Evolutionary conservation across 108 stramenopile species (phyloP), one percentile per base, ranked within the genome.

Genomic region (Bacterosira constricta): DNA sequence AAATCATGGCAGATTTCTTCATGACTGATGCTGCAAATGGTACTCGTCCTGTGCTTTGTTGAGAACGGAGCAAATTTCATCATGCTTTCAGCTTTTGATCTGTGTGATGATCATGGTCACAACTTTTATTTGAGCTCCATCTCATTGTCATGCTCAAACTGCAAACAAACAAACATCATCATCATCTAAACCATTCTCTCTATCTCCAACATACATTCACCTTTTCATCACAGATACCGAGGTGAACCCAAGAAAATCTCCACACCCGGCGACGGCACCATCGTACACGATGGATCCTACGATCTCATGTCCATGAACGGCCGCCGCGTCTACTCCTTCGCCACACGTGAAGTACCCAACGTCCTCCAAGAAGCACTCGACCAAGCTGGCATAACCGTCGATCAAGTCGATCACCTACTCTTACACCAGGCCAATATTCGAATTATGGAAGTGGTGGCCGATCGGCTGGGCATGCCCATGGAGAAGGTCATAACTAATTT

Each of bases 401-500:
- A 96, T 42, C 86, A 98, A 42, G 89, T 98, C 21, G 98, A 98
- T 86, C 87, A 83, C 75, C 83, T 98, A 6, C 70, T 98, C 36
- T 82, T 98, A 23, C 98, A 98, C 83, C 97, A 96, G 76, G 98
- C 98, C 53, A 98, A 98, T 75, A 96, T 97, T 63, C 93, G 98
- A 11, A 98, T 98, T 66, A 97, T 98, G 96, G 97, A 98, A 62
- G 71, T 85, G 12, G 98, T 97, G 7, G 97, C 98, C 25, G 79
- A 94, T 38, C 67, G 95, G 70, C 71, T 98, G 47, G 93, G 93
- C 42, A 87, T 98, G 45, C 86, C 95, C 42, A 91, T 94, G 90
- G 96, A 90, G 42, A 92, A 97, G 83, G 86, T 99, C 17, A 92
- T 98, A 71, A 86, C 90, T 9, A 99, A 97, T 74, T 75, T 98